Evolutionary conservation across 2,329 filamentous ascomycete genomes (phyloP).

Genomic region (Eutypella sp.): DNA sequence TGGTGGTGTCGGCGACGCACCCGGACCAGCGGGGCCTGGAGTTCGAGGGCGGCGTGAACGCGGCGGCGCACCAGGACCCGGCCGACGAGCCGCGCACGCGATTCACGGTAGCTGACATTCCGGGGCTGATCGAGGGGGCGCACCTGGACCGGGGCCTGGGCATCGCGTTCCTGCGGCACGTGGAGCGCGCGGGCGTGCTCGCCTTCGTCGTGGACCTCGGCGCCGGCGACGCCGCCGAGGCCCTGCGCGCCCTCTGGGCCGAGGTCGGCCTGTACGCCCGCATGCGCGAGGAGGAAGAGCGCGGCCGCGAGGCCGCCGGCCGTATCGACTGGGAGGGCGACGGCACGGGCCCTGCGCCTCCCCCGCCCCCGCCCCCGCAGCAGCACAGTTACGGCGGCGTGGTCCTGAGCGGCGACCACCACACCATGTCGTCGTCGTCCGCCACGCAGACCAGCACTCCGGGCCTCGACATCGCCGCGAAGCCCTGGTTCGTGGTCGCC

Average conservation of each 20-base stretch:
- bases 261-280: slow-evolving; percentile 86
- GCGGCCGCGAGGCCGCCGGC: slow-evolving; percentile 55
- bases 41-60: neutral
- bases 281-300: slow-evolving; percentile 68
- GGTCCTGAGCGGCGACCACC: slow-evolving; percentile 26
- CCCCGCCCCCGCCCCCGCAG: slow-evolving; percentile 9
- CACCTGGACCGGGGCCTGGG: slow-evolving; percentile 89
- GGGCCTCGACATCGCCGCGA: slow-evolving; percentile 74
- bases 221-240: slow-evolving; percentile 71
- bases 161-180: slow-evolving; percentile 85
- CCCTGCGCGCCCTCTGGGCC: slow-evolving; percentile 78
- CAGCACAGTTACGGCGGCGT: slow-evolving; percentile 10
- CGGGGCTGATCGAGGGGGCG: slow-evolving; percentile 85
- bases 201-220: slow-evolving; percentile 89
- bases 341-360: slow-evolving; percentile 30
- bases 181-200: slow-evolving; percentile 87
- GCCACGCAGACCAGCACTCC: slow-evolving; percentile 17
- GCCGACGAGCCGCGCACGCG: slow-evolving; percentile 59
- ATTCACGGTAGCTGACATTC: slow-evolving; percentile 94
- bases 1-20: slow-evolving; percentile 20
- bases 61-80: slow-evolving; percentile 1
- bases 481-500: slow-evolving; percentile 94
- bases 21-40: slow-evolving; percentile 7
- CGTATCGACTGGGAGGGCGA: slow-evolving; percentile 55
- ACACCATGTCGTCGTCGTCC: slow-evolving; percentile 2